Percentiles rank a stretch among this genome's conserved stretches.
Conservation (phyloP, 2,329 filamentous ascomycete genomes). For the Endothia cerciana region DNA sequence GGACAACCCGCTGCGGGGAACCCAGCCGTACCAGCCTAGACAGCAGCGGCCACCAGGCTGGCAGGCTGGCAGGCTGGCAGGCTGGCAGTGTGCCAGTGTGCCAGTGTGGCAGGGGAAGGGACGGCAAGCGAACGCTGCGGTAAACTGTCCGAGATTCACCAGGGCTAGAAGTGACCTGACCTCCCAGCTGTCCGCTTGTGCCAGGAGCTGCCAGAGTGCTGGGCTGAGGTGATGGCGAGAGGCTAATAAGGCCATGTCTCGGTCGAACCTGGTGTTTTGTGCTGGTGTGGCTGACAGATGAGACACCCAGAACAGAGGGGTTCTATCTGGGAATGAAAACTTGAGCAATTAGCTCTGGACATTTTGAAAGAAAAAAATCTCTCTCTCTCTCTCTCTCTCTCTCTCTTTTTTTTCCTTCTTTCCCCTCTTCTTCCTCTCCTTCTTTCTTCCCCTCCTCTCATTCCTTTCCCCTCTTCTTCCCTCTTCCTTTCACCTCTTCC, state of each 20-base stretch:
- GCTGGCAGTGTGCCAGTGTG: neutral
- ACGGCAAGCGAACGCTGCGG: neutral
- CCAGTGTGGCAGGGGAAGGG: conserved; percentile 6
- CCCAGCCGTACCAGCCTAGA: neutral
- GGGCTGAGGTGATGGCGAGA: neutral
- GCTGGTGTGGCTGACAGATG: neutral
- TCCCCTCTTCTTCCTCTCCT: too few relatives aligned
- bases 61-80: neutral
- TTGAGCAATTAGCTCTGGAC: too few relatives aligned
- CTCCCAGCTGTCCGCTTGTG: neutral
- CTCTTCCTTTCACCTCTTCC: too few relatives aligned
- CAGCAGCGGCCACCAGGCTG: neutral
- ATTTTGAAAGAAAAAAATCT: too few relatives aligned
- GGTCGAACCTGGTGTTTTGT: neutral
- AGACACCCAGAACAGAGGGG: neutral
- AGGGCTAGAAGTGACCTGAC: neutral
- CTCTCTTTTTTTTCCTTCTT: too few relatives aligned
- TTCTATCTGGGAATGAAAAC: neutral
- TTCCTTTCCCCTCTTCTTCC: too few relatives aligned
- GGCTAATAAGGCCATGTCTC: neutral
- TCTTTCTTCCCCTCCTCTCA: too few relatives aligned
- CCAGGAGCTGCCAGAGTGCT: neutral
- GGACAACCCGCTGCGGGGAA: conserved; percentile 19
- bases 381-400: too few relatives aligned
- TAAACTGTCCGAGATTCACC: neutral